Evolutionary conservation across 179 eudicot species (phyloP), one percentile per base, ranked within the genome.

Genomic region (Silene vulgaris): DNA sequence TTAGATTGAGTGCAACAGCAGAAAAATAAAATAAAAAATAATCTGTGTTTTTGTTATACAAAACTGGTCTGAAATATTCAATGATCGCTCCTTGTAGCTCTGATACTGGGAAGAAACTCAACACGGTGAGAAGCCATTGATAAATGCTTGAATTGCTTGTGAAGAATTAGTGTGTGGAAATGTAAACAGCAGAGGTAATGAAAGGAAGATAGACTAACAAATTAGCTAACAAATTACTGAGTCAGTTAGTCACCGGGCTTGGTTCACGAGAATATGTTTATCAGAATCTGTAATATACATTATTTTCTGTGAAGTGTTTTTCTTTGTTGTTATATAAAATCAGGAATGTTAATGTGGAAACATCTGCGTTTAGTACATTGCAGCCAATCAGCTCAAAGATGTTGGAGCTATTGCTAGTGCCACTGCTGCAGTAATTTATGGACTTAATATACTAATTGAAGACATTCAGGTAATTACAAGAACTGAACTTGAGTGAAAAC

Each of bases 341-440:
- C 11, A 23, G 23, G n/a, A 9, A 21, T 65, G 43, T 65, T 29
- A 63, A 65, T 65, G 13, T 28, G 69, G 69, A 29, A 13, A 65
- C 13, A 65, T 65, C 5, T 13, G 35, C 16, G 37, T 65, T 2
- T 30, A 65, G 69, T 29, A 65, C 69, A 29, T 65, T 65, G 69
- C 69, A 65, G 69, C 40, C 43, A 65, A 65, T 65, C 37, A 65
- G 9, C 20, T 65, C 20, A 28, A 28, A 28, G 69, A 65, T 30
- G 69, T 29, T 13, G 43, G 69, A 1, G 69, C 43, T 65, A 16
- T 65, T 65, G 69, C 93, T 68, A 86, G 89, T 78, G 81, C 84
- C 80, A 77, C 79, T 74, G 93, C 93, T 76, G 93, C 91, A 65
- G 81, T 72, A 73, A 85, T 88, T 56, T 89, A 89, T 75, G 93